Evolutionary conservation across 768 basidiomycete genomes (phyloP).

Genomic region (Tulasnella sp.): DNA sequence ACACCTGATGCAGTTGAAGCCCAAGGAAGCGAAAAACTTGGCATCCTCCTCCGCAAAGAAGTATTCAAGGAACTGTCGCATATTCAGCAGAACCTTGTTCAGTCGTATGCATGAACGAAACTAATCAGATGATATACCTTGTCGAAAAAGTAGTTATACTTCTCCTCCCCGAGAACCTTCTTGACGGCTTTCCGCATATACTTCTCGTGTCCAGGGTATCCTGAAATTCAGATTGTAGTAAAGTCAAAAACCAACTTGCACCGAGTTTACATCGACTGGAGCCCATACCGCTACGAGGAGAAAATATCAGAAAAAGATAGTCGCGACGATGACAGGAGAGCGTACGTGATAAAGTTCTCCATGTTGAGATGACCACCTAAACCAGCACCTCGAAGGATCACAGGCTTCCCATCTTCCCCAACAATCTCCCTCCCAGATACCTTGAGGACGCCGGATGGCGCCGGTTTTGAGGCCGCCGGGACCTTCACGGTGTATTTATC

Average conservation of each 20-base stretch:
- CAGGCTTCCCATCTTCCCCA: conserved; percentile 44
- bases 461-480: conserved; percentile 11
- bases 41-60: conserved; percentile 74
- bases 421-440: conserved; percentile 50
- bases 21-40: conserved; percentile 64
- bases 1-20: conserved; percentile 64
- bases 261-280: too few species aligned
- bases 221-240: conserved; percentile 24
- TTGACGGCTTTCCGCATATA: conserved; percentile 66
- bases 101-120: not conserved
- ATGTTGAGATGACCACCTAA: conserved; percentile 67
- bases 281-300: not conserved
- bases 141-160: conserved; percentile 75
- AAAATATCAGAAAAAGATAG: conserved; percentile 20
- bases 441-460: conserved; percentile 18
- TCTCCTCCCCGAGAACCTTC: conserved; percentile 45
- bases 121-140: conserved; percentile 37
- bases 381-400: conserved; percentile 63
- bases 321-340: conserved; percentile 37
- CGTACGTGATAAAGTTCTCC: conserved; percentile 37
- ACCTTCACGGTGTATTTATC: conserved; percentile 5
- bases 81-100: too few species aligned
- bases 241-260: not conserved
- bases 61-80: conserved; percentile 62
- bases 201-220: conserved; percentile 72